A percentile compares a stretch with the other conserved stretches of the same genome.
Evolutionary conservation across 495 filamentous ascomycete species (phyloP).

Genomic region (Cudoniella acicularis): DNA sequence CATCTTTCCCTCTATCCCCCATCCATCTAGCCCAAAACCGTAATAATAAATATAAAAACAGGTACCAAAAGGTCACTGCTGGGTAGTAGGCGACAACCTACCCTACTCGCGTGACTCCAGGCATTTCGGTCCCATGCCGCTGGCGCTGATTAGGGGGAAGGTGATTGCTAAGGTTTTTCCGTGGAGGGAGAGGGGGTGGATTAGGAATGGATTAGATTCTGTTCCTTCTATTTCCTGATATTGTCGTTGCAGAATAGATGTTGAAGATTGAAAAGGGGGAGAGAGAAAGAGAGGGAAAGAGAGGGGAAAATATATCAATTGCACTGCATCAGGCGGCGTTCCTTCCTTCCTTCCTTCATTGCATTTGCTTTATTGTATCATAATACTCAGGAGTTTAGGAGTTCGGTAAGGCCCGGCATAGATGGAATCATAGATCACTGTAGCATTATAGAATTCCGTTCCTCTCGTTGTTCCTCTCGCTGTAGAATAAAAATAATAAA

Average conservation of each 20-base stretch:
- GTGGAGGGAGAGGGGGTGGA: conserved; percentile 46
- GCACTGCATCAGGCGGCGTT: not conserved
- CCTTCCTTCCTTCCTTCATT: too few relatives aligned
- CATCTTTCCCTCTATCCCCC: too few relatives aligned
- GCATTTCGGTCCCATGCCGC: conserved; percentile 76
- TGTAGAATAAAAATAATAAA: not conserved
- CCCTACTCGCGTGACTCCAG: conserved; percentile 81
- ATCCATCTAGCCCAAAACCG: too few relatives aligned
- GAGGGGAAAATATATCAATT: not conserved
- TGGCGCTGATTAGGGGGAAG: conserved; percentile 82
- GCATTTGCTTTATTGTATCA: too few relatives aligned
- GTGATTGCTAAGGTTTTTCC: conserved; percentile 65
- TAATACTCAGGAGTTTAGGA: too few relatives aligned
- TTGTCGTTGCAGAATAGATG: too few relatives aligned
- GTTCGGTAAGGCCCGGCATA: too few relatives aligned
- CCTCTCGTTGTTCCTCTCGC: too few relatives aligned
- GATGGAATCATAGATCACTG: too few relatives aligned
- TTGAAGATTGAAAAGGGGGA: not conserved
- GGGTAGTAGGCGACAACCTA: conserved; percentile 83
- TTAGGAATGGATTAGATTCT: conserved; percentile 43
- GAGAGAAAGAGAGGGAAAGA: too few relatives aligned
- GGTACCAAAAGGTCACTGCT: conserved; percentile 89
- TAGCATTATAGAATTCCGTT: too few relatives aligned
- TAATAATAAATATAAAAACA: conserved; percentile 29
- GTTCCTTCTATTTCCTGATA: too few relatives aligned